phyloP scores from a whole-genome alignment of 495 filamentous ascomycete species.

The Elaphomyces granulatus region DNA sequence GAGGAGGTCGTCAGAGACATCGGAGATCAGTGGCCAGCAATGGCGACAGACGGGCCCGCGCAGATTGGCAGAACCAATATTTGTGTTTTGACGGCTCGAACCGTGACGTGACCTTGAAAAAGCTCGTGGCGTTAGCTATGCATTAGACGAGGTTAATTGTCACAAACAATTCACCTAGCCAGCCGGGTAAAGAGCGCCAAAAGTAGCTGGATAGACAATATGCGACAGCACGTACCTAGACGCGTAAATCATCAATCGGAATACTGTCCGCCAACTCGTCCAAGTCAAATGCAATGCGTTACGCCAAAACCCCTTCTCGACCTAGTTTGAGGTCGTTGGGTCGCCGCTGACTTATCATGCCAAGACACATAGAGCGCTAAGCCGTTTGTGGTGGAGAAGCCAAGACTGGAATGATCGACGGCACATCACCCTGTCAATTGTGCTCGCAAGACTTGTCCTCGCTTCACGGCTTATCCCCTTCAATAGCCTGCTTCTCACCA shows the following conservation, averaged over 20 bases:
- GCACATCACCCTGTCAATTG: too few species aligned
- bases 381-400: conserved; percentile 21
- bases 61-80: too few species aligned
- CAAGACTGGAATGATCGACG: too few species aligned
- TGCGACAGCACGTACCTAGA: conserved; percentile 13
- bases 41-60: too few species aligned
- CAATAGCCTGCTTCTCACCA: conserved; percentile 26
- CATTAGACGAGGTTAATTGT: not conserved
- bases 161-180: not conserved
- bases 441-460: conserved; percentile 4
- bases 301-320: conserved; percentile 25
- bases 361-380: conserved; percentile 18
- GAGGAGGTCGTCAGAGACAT: conserved; percentile 5
- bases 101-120: too few species aligned
- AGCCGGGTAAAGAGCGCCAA: not conserved
- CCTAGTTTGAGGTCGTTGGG: conserved; percentile 26
- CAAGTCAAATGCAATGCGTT: conserved; percentile 24
- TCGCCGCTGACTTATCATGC: conserved; percentile 29
- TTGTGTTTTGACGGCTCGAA: too few species aligned
- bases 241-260: conserved; percentile 23
- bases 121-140: conserved; percentile 3
- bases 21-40: conserved; percentile 1
- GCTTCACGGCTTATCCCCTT: conserved; percentile 2
- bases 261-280: conserved; percentile 15
- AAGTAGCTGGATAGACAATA: not conserved